These are phyloP conservation scores for Pleurotus tuber-regium DNA, from an alignment of 768 basidiomycete species.

Conservation along the genomic window DNA sequence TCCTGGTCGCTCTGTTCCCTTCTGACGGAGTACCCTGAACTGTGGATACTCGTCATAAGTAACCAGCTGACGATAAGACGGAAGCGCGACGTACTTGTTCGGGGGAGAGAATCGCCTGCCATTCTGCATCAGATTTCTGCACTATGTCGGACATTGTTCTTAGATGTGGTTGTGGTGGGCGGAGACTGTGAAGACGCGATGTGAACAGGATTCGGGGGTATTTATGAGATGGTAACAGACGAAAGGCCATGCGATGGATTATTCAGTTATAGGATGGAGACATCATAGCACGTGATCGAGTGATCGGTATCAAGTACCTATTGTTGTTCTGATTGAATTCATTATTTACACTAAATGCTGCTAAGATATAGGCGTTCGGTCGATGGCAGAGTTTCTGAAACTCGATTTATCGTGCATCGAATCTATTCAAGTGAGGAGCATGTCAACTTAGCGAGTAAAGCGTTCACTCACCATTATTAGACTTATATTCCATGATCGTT, in stretches of 20 bases:
- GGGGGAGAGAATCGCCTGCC: slow-evolving; percentile 76
- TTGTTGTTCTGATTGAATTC: neutral
- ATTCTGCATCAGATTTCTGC: slow-evolving; percentile 71
- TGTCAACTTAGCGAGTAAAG: neutral
- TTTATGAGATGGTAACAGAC: neutral
- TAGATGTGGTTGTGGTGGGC: slow-evolving; percentile 3
- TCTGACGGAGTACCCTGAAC: slow-evolving; percentile 84
- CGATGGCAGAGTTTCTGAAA: slow-evolving; percentile 67
- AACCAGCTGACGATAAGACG: neutral
- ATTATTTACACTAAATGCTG: neutral
- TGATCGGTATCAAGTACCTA: no score
- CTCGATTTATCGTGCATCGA: slow-evolving; percentile 89
- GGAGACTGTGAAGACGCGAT: no score
- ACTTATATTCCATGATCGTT: slow-evolving; percentile 93
- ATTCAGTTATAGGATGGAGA: no score
- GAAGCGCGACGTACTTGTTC: slow-evolving; percentile 61
- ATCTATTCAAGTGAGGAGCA: slow-evolving; percentile 41
- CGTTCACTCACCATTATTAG: slow-evolving; percentile 69
- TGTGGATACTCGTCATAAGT: slow-evolving; percentile 28
- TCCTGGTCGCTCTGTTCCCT: slow-evolving; percentile 80
- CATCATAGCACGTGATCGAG: no score
- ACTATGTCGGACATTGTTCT: slow-evolving; percentile 35
- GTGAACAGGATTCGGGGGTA: no score
- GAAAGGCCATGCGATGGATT: neutral
- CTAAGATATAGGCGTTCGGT: slow-evolving; percentile 35